Evolutionary conservation across 495 filamentous ascomycete genomes (phyloP).

Genomic region (Lepraria neglecta): DNA sequence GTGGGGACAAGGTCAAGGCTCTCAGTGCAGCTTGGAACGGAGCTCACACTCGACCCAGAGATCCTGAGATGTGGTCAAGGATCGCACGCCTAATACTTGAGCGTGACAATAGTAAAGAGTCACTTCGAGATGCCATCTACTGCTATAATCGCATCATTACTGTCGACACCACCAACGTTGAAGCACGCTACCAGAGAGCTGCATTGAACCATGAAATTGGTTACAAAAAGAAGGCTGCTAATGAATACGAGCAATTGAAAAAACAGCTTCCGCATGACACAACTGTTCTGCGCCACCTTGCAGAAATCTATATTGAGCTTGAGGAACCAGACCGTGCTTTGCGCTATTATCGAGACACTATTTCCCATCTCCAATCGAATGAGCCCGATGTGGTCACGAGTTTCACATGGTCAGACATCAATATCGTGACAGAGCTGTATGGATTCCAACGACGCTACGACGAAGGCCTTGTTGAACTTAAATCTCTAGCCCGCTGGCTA

Average conservation of each 20-base stretch:
- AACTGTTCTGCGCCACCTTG: slow-evolving; percentile 55
- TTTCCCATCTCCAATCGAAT: slow-evolving; percentile 48
- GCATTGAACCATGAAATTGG: slow-evolving; percentile 54
- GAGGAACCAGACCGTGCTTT: slow-evolving; percentile 52
- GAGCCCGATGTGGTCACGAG: slow-evolving; percentile 43
- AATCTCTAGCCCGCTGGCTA: slow-evolving; percentile 70
- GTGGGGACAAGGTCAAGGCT: slow-evolving; percentile 61
- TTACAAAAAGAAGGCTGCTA: slow-evolving; percentile 49
- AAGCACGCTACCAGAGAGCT: slow-evolving; percentile 55
- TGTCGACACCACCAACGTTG: slow-evolving; percentile 51
- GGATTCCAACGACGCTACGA: slow-evolving; percentile 52
- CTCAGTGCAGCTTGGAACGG: slow-evolving; percentile 62
- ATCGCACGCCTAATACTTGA: slow-evolving; percentile 62
- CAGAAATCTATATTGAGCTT: slow-evolving; percentile 57
- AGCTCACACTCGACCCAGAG: slow-evolving; percentile 63
- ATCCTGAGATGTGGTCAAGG: slow-evolving; percentile 60
- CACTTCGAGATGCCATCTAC: slow-evolving; percentile 52
- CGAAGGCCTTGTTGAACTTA: slow-evolving; percentile 61
- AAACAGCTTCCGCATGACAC: slow-evolving; percentile 52
- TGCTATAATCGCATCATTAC: slow-evolving; percentile 66
- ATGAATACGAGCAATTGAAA: slow-evolving; percentile 59
- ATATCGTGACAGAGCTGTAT: slow-evolving; percentile 78
- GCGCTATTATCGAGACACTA: slow-evolving; percentile 54
- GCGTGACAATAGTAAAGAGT: slow-evolving; percentile 49
- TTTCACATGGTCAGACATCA: slow-evolving; percentile 77